phyloP scores from a whole-genome alignment of 2,329 filamentous ascomycete species.

The Nothophoma quercina region DNA sequence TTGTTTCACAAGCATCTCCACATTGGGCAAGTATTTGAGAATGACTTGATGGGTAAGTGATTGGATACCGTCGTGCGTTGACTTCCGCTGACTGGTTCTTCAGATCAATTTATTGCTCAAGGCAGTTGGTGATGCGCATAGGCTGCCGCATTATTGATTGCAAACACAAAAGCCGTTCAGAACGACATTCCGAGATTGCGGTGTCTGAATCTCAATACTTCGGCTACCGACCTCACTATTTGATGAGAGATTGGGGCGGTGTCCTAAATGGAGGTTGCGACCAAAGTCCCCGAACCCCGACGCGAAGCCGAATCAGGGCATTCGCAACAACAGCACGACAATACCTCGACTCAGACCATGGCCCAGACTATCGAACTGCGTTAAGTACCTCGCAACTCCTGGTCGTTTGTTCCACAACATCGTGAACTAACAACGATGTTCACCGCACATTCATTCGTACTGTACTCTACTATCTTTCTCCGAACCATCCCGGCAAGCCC shows the following conservation, averaged over 20 bases:
- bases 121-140: too few species aligned
- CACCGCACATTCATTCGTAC: neutral
- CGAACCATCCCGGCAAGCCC: slow-evolving; percentile 10
- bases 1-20: too few species aligned
- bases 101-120: too few species aligned
- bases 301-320: slow-evolving; percentile 9
- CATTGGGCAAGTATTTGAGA: too few species aligned
- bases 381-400: slow-evolving; percentile 7
- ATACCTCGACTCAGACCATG: neutral
- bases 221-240: neutral
- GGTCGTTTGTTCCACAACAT: neutral
- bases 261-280: neutral
- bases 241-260: neutral
- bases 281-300: slow-evolving; percentile 15
- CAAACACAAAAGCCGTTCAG: too few species aligned
- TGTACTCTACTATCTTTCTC: neutral
- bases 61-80: too few species aligned
- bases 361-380: neutral
- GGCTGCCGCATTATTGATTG: too few species aligned
- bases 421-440: neutral
- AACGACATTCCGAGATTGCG: too few species aligned
- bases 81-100: too few species aligned
- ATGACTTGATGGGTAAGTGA: too few species aligned
- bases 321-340: neutral
- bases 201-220: neutral